Base-by-base conservation (phyloP, 495 filamentous ascomycete species). In the Lindgomyces ingoldianus region DNA sequence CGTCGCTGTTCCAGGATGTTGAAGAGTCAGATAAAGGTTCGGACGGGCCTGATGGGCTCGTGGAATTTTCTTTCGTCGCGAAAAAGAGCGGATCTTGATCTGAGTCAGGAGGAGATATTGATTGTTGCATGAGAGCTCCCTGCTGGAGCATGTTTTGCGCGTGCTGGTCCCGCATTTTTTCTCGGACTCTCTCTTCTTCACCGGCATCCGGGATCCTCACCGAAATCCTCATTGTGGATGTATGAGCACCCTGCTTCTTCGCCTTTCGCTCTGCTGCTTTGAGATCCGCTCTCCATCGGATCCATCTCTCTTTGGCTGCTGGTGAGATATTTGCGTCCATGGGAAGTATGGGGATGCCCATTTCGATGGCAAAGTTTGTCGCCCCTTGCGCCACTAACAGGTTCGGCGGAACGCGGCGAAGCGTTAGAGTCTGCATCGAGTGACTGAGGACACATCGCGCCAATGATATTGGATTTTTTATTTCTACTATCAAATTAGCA, bases 381-480 rank as follows among this genome's bases (percentile, higher is more conserved):
- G 94, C 94, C 11, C 94, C 94, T 57, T 87, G 76, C 33, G 90
- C 91, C 18, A 93, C 89, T 2, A 98, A 82, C 30, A 98, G 84
- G 68, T 98, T 96, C 4, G 94, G 95, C 18, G 95, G 93, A 10
- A 98, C 91, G 29, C 95, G 87, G 51, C 87, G 85, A 54, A 96
- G 82, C 6, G 90, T 89, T 21, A 97, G 77, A 2, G 86, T 83
- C 58, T 83, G 80, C 45, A 81, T 86, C 26, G 91, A 88, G 42
- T 84, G 79, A 22, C 96, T 89, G 12, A 96, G 86, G 45, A 98
- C 84, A 16, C 87, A 74, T 44, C 93, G 90, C 53, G 94, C 94
- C 9, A 96, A 76, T 24, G 86, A 86, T 26, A 98, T 93, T 2
- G 94, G 94, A 73, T 98, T 98, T 72, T 88, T 91, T 69, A 98